Evolutionary conservation across 208 protist species (phyloP), one percentile per base, ranked within the genome.

Genomic region (Leishmania amazonensis): DNA sequence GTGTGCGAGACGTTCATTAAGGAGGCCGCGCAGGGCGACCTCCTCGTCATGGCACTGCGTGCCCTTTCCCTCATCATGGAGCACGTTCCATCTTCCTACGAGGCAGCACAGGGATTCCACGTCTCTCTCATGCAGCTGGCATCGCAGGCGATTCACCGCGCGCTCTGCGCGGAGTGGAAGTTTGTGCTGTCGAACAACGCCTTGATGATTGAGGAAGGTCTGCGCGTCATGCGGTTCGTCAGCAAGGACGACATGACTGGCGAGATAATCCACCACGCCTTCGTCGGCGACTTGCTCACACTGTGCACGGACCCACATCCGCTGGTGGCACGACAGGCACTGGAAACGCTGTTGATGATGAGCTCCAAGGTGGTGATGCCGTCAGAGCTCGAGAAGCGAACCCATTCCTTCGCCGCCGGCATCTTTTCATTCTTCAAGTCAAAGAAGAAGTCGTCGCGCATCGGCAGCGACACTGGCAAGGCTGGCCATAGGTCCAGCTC

Each of bases 211-310:
- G 93, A 98, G 80, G 95, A 98, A 79, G 90, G 90, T 19, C 80
- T 96, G 68, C 89, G 93, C 24, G 84, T 92, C n/a, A 94, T 95
- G 87, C 90, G 90, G 11, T 98, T 98, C 76, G 82, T 96, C 45
- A 91, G 75, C 24, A 88, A 89, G 47, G 95, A 96, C 83, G 95
- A 98, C 76, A 67, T 54, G 47, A 94, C 87, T 6, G 88, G 92
- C 21, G 85, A 84, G 62, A 84, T 95, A 15, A 74, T 96, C 28
- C 84, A 85, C n/a, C 84, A 92, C 84, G 86, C 85, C 28, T 57
- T 91, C n/a, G 73, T 91, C 38, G 89, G 90, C 3, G 92, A 98
- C 76, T 67, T 98, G 67, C 86, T 96, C 13, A 90, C 87, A 3
- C 81, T 96, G 3, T 95, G 91, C 81, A 85, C 86, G 3, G 88